A percentile compares a stretch with the other conserved stretches of the same genome.
Evolutionary conservation across 2,329 filamentous ascomycete genomes (phyloP).

Genomic region (Sporothrix variecibatus): DNA sequence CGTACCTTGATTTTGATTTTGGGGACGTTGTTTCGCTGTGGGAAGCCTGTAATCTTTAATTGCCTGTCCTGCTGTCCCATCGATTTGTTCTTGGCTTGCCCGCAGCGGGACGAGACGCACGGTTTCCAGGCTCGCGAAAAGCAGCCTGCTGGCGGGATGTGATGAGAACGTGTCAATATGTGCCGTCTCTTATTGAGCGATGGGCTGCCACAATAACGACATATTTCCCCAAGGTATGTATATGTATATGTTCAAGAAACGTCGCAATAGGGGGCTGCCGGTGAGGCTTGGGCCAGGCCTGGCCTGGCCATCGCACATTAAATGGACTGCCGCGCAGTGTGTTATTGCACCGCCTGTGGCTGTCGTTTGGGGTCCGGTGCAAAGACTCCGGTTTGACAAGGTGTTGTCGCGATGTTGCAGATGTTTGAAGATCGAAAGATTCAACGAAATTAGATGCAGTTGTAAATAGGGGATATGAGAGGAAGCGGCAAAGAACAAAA

Average conservation of each 20-base stretch:
- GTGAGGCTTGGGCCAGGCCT: background rate
- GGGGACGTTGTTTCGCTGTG: background rate
- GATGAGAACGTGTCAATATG: background rate
- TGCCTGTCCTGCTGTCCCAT: background rate
- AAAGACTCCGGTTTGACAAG: slow-evolving; percentile 11
- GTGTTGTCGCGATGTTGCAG: background rate
- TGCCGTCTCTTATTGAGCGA: background rate
- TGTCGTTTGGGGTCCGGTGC: background rate
- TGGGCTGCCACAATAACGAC: background rate
- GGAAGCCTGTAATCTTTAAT: background rate
- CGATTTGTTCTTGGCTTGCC: slow-evolving; percentile 4
- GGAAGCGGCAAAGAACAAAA: background rate
- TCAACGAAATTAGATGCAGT: background rate
- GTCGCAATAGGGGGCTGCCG: too few relatives aligned
- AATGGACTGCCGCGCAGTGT: slow-evolving; percentile 1
- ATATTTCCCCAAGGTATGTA: background rate
- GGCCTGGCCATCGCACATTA: background rate
- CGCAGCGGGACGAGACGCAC: slow-evolving; percentile 16
- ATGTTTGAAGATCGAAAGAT: background rate
- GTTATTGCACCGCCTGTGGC: background rate
- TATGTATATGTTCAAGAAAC: too few relatives aligned
- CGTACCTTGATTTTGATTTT: slow-evolving; percentile 1
- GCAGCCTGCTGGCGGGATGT: background rate
- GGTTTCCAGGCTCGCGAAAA: background rate
- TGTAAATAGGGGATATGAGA: background rate